Conservation (phyloP, 306 rosid species). For the Cyamopsis tetragonoloba region DNA sequence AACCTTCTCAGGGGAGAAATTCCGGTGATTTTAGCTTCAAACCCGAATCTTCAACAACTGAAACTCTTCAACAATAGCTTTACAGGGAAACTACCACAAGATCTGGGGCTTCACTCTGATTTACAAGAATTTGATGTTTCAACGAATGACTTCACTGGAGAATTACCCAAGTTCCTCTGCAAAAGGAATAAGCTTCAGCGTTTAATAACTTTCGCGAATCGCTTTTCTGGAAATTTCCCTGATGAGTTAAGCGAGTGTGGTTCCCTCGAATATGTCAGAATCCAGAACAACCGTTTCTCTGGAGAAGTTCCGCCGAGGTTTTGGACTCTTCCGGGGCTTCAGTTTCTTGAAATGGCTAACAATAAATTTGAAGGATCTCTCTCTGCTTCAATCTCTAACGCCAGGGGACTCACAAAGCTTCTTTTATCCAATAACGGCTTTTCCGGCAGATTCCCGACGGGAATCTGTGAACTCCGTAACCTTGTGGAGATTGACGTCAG, state of each 20-base stretch:
- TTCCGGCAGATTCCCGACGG: conserved; percentile 46
- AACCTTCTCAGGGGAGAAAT: conserved; percentile 63
- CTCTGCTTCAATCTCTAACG: conserved; percentile 36
- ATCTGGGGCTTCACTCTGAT: conserved; percentile 52
- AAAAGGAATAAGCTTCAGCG: conserved; percentile 36
- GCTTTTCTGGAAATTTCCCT: conserved; percentile 54
- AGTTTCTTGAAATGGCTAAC: conserved; percentile 30
- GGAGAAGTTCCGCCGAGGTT: conserved; percentile 50
- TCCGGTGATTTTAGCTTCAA: conserved; percentile 48
- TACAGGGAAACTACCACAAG: conserved; percentile 46
- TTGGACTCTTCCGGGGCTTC: conserved; percentile 53
- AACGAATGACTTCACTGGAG: conserved; percentile 55
- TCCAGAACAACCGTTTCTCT: conserved; percentile 48
- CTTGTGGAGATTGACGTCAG: conserved; percentile 45
- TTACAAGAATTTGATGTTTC: conserved; percentile 62
- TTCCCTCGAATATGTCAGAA: conserved; percentile 54
- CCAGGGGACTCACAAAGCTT: conserved; percentile 26
- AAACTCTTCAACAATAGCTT: conserved; percentile 76
- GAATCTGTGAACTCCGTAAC: conserved; percentile 41
- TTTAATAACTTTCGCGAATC: conserved; percentile 48
- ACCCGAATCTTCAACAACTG: conserved; percentile 37
- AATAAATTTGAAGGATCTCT: conserved; percentile 56
- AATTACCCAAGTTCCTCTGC: conserved; percentile 60
- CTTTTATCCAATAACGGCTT: conserved; percentile 42
- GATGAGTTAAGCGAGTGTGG: conserved; percentile 39